These are phyloP conservation scores for Amaranthus hypochondriacus DNA, from an alignment of 148 eudicot species.

Conservation along the genomic window DNA sequence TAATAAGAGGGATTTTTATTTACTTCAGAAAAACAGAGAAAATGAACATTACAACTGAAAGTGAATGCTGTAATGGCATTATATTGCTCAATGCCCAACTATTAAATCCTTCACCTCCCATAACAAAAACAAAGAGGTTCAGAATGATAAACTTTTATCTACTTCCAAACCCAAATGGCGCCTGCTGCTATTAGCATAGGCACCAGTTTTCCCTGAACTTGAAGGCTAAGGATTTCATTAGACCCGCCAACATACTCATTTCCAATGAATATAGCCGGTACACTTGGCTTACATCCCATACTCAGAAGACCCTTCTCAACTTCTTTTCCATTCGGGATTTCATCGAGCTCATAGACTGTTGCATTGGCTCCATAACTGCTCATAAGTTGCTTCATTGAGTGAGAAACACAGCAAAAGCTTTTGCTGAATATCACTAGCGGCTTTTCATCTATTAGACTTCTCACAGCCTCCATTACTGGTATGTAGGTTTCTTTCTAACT, in stretches of 20 bases:
- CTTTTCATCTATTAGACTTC: slow-evolving; percentile 38
- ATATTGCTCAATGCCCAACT: neutral
- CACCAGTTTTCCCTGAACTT: slow-evolving; percentile 57
- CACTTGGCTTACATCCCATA: slow-evolving; percentile 41
- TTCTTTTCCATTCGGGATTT: slow-evolving; percentile 52
- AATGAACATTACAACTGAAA: neutral
- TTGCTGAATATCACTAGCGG: slow-evolving; percentile 80
- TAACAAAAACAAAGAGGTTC: slow-evolving; percentile 11
- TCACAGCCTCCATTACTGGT: slow-evolving; percentile 38
- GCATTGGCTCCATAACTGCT: slow-evolving; percentile 64
- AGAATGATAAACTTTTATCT: slow-evolving; percentile 6
- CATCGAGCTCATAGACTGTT: slow-evolving; percentile 58
- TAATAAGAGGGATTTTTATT: too few relatives aligned
- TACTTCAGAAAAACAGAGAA: neutral
- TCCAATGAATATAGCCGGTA: slow-evolving; percentile 72
- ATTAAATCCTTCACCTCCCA: neutral
- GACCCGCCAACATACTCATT: slow-evolving; percentile 63
- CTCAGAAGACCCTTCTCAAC: slow-evolving; percentile 46
- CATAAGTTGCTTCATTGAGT: slow-evolving; percentile 56
- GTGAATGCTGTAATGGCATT: neutral
- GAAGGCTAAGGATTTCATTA: slow-evolving; percentile 69
- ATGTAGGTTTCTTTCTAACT: neutral
- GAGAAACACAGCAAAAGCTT: slow-evolving; percentile 61
- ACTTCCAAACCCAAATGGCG: slow-evolving; percentile 55
- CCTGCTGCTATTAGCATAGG: slow-evolving; percentile 58